phyloP scores from a whole-genome alignment of 768 basidiomycete genomes.

The Pisolithus orientalis region DNA sequence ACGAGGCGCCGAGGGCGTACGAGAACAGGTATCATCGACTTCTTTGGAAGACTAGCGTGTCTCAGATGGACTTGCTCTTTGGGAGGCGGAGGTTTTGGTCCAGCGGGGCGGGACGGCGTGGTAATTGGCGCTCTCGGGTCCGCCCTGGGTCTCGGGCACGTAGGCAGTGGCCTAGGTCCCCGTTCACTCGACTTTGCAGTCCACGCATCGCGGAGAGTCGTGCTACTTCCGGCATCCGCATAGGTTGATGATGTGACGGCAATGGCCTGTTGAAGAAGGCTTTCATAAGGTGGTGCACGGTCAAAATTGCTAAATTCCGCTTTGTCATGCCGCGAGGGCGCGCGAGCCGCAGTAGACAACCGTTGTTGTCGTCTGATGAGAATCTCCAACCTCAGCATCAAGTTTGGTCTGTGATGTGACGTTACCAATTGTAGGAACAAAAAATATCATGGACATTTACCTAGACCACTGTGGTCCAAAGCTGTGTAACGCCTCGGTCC shows the following conservation, averaged over 20 bases:
- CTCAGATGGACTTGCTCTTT: conserved; percentile 63
- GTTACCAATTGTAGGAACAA: background rate
- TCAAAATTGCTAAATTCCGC: conserved; percentile 1
- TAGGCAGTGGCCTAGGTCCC: conserved; percentile 34
- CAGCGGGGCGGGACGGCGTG: conserved; percentile 51
- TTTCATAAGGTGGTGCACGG: conserved; percentile 50
- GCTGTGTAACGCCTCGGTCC: conserved; percentile 29
- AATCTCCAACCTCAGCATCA: conserved; percentile 26
- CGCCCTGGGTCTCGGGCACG: conserved; percentile 33
- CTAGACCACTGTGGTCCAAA: conserved; percentile 51
- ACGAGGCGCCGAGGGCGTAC: conserved; percentile 44
- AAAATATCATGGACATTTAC: conserved; percentile 31
- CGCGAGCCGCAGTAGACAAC: background rate
- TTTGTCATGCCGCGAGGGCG: background rate
- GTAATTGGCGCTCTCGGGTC: conserved; percentile 34
- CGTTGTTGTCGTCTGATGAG: conserved; percentile 24
- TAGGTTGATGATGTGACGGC: conserved; percentile 12
- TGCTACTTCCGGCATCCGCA: conserved; percentile 30
- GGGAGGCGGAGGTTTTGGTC: conserved; percentile 42
- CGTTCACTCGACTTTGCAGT: background rate
- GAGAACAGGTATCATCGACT: conserved; percentile 39
- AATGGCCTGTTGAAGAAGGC: conserved; percentile 33
- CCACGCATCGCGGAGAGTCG: conserved; percentile 1
- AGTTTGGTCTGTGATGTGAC: conserved; percentile 9
- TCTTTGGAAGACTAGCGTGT: conserved; percentile 37